Conservation (phyloP, 768 basidiomycete genomes). For the Asterophora lycoperdoides region DNA sequence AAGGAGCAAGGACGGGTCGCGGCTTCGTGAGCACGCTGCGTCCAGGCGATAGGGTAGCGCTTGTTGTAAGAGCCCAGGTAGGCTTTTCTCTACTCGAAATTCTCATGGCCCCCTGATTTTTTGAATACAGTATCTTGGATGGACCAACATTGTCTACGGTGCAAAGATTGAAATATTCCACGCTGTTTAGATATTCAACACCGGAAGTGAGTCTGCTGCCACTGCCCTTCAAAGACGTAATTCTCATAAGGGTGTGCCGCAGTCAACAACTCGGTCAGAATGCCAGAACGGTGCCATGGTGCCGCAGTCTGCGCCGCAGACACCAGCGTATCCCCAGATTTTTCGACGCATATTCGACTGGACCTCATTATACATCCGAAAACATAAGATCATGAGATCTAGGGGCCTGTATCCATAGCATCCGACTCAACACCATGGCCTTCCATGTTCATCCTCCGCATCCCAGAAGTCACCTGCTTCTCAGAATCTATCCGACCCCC, state of each 20-base stretch:
- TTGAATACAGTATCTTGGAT: conserved; percentile 24
- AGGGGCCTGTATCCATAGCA: conserved; percentile 7
- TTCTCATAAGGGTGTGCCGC: too few relatives aligned
- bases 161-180: conserved; percentile 26
- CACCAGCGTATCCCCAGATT: too few relatives aligned
- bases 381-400: too few relatives aligned
- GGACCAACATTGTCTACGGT: conserved; percentile 21
- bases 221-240: too few relatives aligned
- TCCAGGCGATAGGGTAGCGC: conserved; percentile 19
- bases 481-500: conserved; percentile 1
- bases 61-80: conserved; percentile 28
- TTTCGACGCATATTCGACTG: too few relatives aligned
- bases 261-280: too few relatives aligned
- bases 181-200: conserved; percentile 10
- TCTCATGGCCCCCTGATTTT: not conserved
- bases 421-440: not conserved
- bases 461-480: conserved; percentile 5
- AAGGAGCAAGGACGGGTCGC: conserved; percentile 11
- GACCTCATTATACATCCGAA: too few relatives aligned
- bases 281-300: too few relatives aligned
- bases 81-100: not conserved
- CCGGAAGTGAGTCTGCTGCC: too few relatives aligned
- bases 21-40: conserved; percentile 20
- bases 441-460: conserved; percentile 9
- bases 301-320: too few relatives aligned